A percentile compares a stretch with the other conserved stretches of the same genome.
Conservation (phyloP, 2,329 filamentous ascomycete species). For the Neofusicoccum cordaticola region DNA sequence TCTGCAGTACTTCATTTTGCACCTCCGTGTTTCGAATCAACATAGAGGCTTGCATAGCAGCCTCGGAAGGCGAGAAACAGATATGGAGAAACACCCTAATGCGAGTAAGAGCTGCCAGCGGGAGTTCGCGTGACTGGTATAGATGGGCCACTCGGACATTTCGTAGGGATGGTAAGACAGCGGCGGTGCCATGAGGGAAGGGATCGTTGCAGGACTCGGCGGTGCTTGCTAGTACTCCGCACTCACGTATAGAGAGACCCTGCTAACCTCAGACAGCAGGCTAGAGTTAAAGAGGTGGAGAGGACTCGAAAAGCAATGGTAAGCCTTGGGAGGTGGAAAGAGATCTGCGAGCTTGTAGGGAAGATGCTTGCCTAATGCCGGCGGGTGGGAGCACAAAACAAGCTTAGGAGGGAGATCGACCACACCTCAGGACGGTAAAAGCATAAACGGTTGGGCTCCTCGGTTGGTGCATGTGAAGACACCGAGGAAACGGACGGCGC, state of each 20-base stretch:
- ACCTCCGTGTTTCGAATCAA: constrained; percentile 3
- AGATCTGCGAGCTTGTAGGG: not conserved
- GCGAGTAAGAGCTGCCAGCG: not conserved
- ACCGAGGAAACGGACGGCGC: not conserved
- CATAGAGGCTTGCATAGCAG: not conserved
- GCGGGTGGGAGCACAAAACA: not conserved
- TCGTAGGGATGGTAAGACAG: not conserved
- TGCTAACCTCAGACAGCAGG: constrained; percentile 1
- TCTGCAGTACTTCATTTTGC: not conserved
- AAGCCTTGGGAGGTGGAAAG: not conserved
- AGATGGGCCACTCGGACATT: not conserved
- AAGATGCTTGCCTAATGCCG: constrained; percentile 1
- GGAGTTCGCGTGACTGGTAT: not conserved
- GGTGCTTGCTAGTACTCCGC: not conserved
- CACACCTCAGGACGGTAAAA: not conserved
- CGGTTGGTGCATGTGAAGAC: not conserved
- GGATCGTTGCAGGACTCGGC: not conserved
- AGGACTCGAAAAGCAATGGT: constrained; percentile 1
- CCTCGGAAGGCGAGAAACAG: not conserved
- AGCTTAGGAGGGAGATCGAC: not conserved
- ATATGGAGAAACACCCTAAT: constrained; percentile 1
- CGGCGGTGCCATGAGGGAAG: not conserved
- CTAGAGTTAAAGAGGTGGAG: constrained; percentile 2
- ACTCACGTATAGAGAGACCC: not conserved
- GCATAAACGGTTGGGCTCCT: not conserved